Base-by-base conservation (phyloP, 129 eudicot genomes). In the Saposhnikovia divaricata region DNA sequence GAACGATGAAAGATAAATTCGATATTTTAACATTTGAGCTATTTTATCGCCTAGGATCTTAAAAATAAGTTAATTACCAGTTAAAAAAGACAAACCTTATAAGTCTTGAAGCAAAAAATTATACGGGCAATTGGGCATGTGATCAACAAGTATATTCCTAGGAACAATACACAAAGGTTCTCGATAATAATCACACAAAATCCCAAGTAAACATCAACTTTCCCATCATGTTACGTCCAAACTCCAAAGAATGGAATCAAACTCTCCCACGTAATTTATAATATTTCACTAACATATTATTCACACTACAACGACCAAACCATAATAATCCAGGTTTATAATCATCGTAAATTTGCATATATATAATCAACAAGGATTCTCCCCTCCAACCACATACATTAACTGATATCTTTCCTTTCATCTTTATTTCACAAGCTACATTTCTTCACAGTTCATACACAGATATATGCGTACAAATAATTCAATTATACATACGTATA, bases 221-320 rank as follows among this genome's bases (percentile, higher is more conserved):
- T 48, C 19, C 38, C 50, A 37, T 37, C 77, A 71, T 48, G 51
- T 74, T 39, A 72, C 82, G 82, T 72, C 82, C 39, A 71, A 39
- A 57, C 37, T 34, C 37, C 37, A 34, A 34, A 34, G 37, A n/a
- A n/a, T 25, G 2, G 34, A 3, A 80, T 46, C 21, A 42, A 46
- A 44, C 53, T 72, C 21, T 48, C 50, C 51, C 44, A 50, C 69
- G 42, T 51, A 47, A 34, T 39, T 0, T 21, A 3, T 48, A 46
- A 13, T 2, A 5, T 34, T 34, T 13, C 44, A n/a, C 31, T 9
- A 16, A 14, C 69, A 28, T 50, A 7, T 25, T 19, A 44, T 15
- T 3, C 9, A 16, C 23, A 23, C 23, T 37, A 37, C 43, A 21
- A 38, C 4, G 6, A 48, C 18, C 21, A 18, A 18, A 16, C 59